Base-by-base conservation (phyloP, 192 early-diverging fungal species). In the Coemansia sp. region DNA sequence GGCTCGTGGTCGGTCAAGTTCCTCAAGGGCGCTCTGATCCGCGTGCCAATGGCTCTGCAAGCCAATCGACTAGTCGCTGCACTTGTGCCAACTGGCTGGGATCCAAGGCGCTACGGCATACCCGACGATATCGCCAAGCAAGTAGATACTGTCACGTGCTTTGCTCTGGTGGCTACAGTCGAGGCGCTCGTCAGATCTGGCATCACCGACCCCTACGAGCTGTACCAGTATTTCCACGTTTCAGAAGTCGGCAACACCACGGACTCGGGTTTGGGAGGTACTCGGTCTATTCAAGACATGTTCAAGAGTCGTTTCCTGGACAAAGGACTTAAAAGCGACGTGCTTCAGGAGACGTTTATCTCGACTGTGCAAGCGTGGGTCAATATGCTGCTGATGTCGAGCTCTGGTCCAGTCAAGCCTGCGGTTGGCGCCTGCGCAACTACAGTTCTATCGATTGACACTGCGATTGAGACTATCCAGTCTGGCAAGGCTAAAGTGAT, bases 351-450 rank as follows among this genome's bases (percentile, higher is more conserved):
- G 77, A 88, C 87, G 31, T 96, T 97, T 87, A 96, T 96, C 80
- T 96, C 96, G 87, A 96, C 96, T 42, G 92, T 94, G 86, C 90
- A 94, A 59, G 96, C 94, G 41, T 97, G 96, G 96, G 88, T 97
- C 71, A 97, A 97, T 85, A 89, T 97, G 91, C 87, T 97, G 74
- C 85, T 97, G 42, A 88, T 97, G 43, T 96, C 95, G 1, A 88
- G 93, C 6, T 92, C 95, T 6, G 96, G 96, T 34, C 96, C 96
- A 8, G 95, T 97, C 79, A 95, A 73, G 69, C 72, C 78, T 9
- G 63, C 66, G 2, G 93, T 94, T 42, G 93, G 94, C 42, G 96
- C 96, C 42, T 98, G 96, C 73, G 96, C 95, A 36, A 98, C 96
- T 38, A 92, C 94, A 54, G 91, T 91, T 67, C 91, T 94, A 62